Evolutionary conservation across 208 protist genomes (phyloP).

Genomic region (Acanthamoeba triangularis): DNA sequence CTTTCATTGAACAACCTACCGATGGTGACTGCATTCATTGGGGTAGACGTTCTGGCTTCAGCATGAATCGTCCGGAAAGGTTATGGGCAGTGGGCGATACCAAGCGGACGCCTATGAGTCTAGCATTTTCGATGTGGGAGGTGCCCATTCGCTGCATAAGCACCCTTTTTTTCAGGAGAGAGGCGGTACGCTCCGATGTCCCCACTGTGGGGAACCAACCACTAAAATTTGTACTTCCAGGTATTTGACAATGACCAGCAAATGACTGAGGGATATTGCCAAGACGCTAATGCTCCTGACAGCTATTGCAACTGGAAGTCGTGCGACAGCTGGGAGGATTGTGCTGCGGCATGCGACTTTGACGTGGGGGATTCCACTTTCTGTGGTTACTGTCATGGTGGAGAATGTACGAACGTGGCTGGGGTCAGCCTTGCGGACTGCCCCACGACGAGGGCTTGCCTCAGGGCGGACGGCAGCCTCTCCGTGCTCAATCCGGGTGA

Average conservation of each 20-base stretch:
- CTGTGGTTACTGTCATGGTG: background rate
- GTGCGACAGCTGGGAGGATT: background rate
- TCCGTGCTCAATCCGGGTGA: too few relatives aligned
- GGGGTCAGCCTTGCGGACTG: too few relatives aligned
- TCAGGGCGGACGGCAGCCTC: too few relatives aligned
- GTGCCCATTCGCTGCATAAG: background rate
- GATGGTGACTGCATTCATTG: background rate
- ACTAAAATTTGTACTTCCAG: too few relatives aligned
- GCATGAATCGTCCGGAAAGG: background rate
- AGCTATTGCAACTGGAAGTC: background rate
- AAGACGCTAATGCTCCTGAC: background rate
- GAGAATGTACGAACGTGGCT: background rate
- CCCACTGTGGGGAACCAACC: too few relatives aligned
- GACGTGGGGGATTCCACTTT: too few relatives aligned
- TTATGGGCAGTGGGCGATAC: background rate
- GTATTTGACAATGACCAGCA: too few relatives aligned
- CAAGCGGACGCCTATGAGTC: background rate
- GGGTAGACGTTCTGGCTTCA: background rate
- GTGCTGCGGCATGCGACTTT: background rate
- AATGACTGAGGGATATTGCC: background rate
- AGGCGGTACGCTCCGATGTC: too few relatives aligned
- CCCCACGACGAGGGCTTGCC: too few relatives aligned
- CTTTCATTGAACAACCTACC: too few relatives aligned
- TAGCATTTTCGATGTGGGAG: background rate
- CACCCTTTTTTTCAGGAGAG: background rate